These are phyloP conservation scores for Pseudopithomyces chartarum DNA, from an alignment of 2,329 filamentous ascomycete species.

Conservation along the genomic window DNA sequence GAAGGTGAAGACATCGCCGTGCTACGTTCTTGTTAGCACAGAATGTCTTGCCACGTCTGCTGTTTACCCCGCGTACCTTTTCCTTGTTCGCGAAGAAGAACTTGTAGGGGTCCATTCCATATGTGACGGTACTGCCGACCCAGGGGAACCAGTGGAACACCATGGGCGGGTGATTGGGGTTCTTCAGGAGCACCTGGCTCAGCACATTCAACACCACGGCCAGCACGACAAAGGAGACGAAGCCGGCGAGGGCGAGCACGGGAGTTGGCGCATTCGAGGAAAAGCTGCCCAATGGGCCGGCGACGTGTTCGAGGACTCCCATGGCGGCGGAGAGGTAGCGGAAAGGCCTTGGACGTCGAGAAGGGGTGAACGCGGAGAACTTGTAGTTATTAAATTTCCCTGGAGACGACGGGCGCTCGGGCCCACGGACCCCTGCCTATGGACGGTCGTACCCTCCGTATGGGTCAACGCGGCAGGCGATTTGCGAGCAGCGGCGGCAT, in stretches of 20 bases:
- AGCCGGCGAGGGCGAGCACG: constrained; percentile 50
- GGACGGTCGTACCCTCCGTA: constrained; percentile 5
- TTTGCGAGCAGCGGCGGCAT: constrained; percentile 7
- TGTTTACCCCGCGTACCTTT: constrained; percentile 62
- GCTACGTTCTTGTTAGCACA: constrained; percentile 55
- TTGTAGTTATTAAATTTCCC: constrained; percentile 34
- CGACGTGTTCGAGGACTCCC: constrained; percentile 57
- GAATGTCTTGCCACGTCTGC: constrained; percentile 2
- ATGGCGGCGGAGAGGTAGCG: constrained; percentile 41
- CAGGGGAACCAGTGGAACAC: constrained; percentile 71
- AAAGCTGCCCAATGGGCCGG: constrained; percentile 55
- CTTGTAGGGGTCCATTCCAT: constrained; percentile 89
- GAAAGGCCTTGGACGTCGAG: constrained; percentile 16
- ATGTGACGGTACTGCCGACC: constrained; percentile 88
- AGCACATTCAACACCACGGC: constrained; percentile 78
- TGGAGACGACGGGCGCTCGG: constrained; percentile 22
- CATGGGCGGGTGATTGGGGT: constrained; percentile 68
- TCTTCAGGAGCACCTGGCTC: constrained; percentile 78
- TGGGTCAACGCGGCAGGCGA: neutral
- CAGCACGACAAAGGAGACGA: constrained; percentile 56
- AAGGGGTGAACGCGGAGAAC: constrained; percentile 10
- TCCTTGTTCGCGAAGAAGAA: constrained; percentile 77
- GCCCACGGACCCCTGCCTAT: constrained; percentile 25
- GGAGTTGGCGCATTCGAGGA: constrained; percentile 48
- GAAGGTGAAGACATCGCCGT: constrained; percentile 90